These are phyloP conservation scores for Pachysandra terminalis DNA, from an alignment of 164 flowering plant genomes.

Conservation along the genomic window DNA sequence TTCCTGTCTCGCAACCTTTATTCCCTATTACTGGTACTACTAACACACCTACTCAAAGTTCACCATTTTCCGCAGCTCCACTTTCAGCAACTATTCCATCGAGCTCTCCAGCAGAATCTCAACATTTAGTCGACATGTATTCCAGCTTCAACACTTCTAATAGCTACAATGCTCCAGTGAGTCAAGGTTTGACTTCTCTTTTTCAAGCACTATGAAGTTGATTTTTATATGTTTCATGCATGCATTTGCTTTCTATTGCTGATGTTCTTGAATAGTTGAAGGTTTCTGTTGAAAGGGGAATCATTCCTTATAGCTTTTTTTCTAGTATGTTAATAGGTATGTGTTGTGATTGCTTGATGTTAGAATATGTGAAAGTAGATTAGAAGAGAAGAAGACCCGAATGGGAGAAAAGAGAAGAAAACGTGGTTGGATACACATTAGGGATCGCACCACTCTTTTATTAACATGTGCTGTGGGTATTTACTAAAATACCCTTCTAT, in stretches of 20 bases:
- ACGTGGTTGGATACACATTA: no score
- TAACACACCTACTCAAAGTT: conserved; percentile 44
- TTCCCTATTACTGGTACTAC: conserved; percentile 62
- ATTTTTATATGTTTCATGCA: background rate
- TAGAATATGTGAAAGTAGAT: no score
- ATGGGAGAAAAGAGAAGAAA: no score
- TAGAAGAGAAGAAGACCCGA: no score
- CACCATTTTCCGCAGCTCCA: conserved; percentile 47
- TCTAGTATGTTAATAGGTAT: no score
- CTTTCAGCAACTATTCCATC: conserved; percentile 36
- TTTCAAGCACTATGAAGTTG: background rate
- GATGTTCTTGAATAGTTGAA: background rate
- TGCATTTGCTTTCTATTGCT: background rate
- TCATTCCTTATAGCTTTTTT: no score
- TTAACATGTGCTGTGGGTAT: no score
- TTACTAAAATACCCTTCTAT: no score
- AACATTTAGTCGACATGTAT: conserved; percentile 31
- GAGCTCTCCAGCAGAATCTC: conserved; percentile 43
- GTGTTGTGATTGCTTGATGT: no score
- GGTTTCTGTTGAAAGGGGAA: background rate
- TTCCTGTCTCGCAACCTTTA: conserved; percentile 75
- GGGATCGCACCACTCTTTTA: no score
- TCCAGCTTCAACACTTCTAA: conserved; percentile 22
- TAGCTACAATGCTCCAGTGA: conserved; percentile 30
- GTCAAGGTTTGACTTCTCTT: conserved; percentile 39